phyloP scores from a whole-genome alignment of 192 early-diverging fungal species.

The Rhizophagus clarus region DNA sequence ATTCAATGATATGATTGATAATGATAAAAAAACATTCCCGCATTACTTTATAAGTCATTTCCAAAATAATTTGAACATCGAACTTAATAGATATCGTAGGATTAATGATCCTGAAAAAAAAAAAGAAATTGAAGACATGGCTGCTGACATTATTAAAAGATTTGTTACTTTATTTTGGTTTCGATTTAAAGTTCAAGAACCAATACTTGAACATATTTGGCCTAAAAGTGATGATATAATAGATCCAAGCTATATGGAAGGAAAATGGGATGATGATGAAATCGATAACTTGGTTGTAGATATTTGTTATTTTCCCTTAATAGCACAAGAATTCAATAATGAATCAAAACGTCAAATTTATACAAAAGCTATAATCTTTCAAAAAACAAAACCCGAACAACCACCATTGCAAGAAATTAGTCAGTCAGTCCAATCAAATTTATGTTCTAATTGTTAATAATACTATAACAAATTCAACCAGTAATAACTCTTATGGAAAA shows the following conservation, averaged over 20 bases:
- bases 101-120: not conserved
- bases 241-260: not conserved
- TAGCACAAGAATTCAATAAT: conserved; percentile 1
- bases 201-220: not conserved
- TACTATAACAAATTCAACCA: too few species aligned
- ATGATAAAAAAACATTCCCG: not conserved
- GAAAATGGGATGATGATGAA: not conserved
- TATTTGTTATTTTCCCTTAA: conserved; percentile 23
- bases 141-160: not conserved
- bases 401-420: too few species aligned
- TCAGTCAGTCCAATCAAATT: too few species aligned
- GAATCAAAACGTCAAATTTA: not conserved
- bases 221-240: not conserved
- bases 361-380: not conserved
- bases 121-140: not conserved
- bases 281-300: not conserved
- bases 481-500: too few species aligned
- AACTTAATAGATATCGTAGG: not conserved
- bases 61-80: not conserved
- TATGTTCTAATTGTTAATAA: too few species aligned
- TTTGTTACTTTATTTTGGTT: not conserved
- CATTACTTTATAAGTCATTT: not conserved
- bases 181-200: conserved; percentile 16
- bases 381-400: not conserved
- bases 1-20: not conserved